Evolutionary conservation across 2,329 filamentous ascomycete genomes (phyloP), one percentile per base, ranked within the genome.

Genomic region (Colletotrichum australisinense): DNA sequence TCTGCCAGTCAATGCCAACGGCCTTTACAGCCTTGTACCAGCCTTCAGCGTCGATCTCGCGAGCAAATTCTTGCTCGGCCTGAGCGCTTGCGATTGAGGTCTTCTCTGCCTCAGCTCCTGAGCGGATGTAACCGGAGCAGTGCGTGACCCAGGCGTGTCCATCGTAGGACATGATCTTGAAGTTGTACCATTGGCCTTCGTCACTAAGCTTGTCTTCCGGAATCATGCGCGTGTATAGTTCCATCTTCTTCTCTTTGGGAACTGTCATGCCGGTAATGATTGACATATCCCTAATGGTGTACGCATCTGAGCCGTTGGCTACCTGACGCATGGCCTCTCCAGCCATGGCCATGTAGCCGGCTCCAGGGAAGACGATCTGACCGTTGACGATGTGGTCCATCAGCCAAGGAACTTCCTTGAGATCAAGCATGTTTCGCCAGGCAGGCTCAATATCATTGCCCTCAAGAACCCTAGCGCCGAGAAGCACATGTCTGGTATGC

Each of bases 141-240:
- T 81, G 79, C 14, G 76, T 78, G 4, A 78, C 75, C 80, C 80
- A 82, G 16, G 64, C 68, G 1, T 74, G 72, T 0, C 78, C 78
- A 24, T 77, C 78, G 26, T 75, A 78, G 4, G 81, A 81, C n/a
- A 78, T 58, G n/a, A 83, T 78, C 16, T 74, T 78, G 32, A 82
- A 83, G n/a, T 82, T 78, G 72, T 78, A 83, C 79, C 79, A 83
- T 3, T 76, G 58, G 1, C 42, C 62, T 19, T 59, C 63, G 1
- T 28, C 38, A 19, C 56, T 30, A 6, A 57, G 42, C 22, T 28
- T 53, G 52, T 67, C 65, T 12, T 72, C 69, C 1, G 65, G 69
- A 2, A 79, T 78, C 6, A 84, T 64, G 0, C 78, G 79, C 0
- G 81, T 82, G 35, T 82, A 73, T 0, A 83, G 66, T 68, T 84